Conservation (phyloP, 495 filamentous ascomycete species). For the Pseudevernia furfuracea region DNA sequence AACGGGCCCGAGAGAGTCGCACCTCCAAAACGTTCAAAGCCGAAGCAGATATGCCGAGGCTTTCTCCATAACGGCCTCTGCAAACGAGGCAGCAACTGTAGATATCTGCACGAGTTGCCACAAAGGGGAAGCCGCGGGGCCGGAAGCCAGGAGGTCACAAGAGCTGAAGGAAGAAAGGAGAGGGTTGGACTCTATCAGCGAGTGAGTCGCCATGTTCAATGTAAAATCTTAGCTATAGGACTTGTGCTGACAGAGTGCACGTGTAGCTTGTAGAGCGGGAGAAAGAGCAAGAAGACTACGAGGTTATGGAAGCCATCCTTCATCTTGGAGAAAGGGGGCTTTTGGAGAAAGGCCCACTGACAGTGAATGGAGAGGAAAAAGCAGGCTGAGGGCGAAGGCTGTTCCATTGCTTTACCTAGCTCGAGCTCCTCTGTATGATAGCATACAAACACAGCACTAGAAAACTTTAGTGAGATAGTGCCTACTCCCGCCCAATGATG, state of each 20-base stretch:
- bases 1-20: slow-evolving; percentile 37
- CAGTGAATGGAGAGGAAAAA: neutral
- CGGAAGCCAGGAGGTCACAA: neutral
- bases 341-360: slow-evolving; percentile 17
- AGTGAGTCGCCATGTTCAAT: slow-evolving; percentile 6
- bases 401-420: too few species aligned
- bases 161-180: neutral
- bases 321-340: slow-evolving; percentile 40
- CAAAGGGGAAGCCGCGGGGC: slow-evolving; percentile 5
- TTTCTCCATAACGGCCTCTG: slow-evolving; percentile 14
- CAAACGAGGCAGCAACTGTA: slow-evolving; percentile 12
- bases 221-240: neutral
- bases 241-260: slow-evolving; percentile 20
- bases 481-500: too few species aligned
- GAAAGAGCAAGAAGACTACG: slow-evolving; percentile 38
- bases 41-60: slow-evolving; percentile 11
- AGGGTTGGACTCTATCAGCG: slow-evolving; percentile 21
- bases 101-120: slow-evolving; percentile 10
- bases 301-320: slow-evolving; percentile 39
- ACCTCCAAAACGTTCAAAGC: slow-evolving; percentile 23
- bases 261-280: slow-evolving; percentile 42
- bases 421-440: too few species aligned
- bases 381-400: neutral
- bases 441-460: too few species aligned
- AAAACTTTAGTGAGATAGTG: too few species aligned